Conservation (phyloP, 176 grass and related monocot genomes). For the Puccinellia tenuiflora region DNA sequence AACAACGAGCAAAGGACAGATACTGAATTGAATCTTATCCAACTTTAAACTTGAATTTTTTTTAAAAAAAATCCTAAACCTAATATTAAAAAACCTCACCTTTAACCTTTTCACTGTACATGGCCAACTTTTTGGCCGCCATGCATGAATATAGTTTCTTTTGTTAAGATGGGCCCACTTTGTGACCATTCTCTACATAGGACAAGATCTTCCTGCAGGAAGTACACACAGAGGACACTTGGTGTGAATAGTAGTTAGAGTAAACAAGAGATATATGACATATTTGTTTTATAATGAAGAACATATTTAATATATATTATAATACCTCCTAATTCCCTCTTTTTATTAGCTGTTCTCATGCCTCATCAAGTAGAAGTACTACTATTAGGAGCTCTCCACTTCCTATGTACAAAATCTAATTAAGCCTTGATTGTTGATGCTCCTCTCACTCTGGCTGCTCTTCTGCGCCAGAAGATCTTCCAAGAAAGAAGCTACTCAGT, state of each 20-base stretch:
- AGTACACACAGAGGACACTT: constrained; percentile 18
- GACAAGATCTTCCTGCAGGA: constrained; percentile 12
- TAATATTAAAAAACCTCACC: background rate
- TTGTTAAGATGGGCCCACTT: background rate
- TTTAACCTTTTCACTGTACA: background rate
- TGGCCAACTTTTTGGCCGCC: background rate
- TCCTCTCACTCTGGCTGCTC: constrained; percentile 27
- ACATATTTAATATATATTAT: background rate
- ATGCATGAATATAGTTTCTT: background rate
- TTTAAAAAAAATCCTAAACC: background rate
- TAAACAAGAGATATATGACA: background rate
- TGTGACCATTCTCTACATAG: background rate
- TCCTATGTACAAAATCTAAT: background rate
- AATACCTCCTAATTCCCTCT: background rate
- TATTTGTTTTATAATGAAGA: background rate
- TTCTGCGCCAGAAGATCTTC: constrained; percentile 4
- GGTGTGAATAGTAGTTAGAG: background rate
- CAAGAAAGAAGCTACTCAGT: constrained; percentile 4
- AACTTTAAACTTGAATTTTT: background rate
- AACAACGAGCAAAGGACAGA: background rate
- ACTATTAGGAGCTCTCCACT: background rate
- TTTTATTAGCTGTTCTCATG: constrained; percentile 4
- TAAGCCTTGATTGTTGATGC: background rate
- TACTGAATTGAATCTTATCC: background rate
- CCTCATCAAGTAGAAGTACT: background rate